phyloP scores from a whole-genome alignment of 164 flowering plant genomes.

The Vitis riparia region DNA sequence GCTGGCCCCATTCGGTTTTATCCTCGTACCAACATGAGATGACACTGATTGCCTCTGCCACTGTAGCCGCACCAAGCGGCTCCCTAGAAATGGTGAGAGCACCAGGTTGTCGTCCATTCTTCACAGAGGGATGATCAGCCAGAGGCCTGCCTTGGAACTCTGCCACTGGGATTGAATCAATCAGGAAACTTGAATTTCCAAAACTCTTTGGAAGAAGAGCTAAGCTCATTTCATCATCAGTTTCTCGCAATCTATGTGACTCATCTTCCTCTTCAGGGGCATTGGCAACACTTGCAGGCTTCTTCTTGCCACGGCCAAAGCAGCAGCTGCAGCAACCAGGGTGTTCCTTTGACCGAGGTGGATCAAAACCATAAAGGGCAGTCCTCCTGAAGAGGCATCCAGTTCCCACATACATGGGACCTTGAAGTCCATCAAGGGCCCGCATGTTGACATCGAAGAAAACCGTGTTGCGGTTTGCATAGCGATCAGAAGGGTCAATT shows the following conservation, averaged over 20 bases:
- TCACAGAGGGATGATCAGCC: constrained; percentile 70
- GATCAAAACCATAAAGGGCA: constrained; percentile 87
- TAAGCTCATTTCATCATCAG: constrained; percentile 53
- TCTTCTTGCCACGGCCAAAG: constrained; percentile 36
- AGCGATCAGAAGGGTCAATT: constrained; percentile 86
- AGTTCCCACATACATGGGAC: constrained; percentile 93
- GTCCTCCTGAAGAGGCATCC: constrained; percentile 89
- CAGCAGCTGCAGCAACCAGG: constrained; percentile 48
- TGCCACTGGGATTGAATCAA: constrained; percentile 76
- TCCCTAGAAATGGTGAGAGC: constrained; percentile 68
- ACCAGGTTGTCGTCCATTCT: constrained; percentile 80
- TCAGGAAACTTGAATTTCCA: constrained; percentile 74
- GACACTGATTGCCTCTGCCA: constrained; percentile 62
- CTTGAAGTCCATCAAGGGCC: constrained; percentile 91
- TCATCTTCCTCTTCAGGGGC: constrained; percentile 18
- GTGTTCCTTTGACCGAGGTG: constrained; percentile 52
- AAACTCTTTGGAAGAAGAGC: constrained; percentile 64
- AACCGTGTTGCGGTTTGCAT: constrained; percentile 87
- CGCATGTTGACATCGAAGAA: constrained; percentile 92
- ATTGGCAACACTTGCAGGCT: constrained; percentile 18
- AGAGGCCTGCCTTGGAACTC: constrained; percentile 89
- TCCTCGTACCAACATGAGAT: constrained; percentile 85
- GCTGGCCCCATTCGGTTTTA: constrained; percentile 81
- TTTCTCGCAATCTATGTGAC: constrained; percentile 38
- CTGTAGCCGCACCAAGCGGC: constrained; percentile 74